A percentile compares a stretch with the other conserved stretches of the same genome.
These are phyloP conservation scores for Rhynchospora pubera DNA, from an alignment of 176 grass and related monocot genomes.

Conservation along the genomic window DNA sequence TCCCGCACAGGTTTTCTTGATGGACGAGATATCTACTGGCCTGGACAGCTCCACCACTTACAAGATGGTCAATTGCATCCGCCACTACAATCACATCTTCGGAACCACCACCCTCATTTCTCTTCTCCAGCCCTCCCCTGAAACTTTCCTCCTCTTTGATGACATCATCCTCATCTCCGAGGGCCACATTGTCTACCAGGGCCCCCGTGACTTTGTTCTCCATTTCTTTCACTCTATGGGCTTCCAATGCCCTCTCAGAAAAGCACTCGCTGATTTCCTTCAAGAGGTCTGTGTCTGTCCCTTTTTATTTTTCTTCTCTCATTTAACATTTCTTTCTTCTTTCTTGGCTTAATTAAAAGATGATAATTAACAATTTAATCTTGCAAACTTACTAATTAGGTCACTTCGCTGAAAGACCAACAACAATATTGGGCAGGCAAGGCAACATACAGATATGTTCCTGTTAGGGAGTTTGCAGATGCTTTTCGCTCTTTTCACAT, in stretches of 20 bases:
- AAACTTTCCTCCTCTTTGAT: conserved; percentile 51
- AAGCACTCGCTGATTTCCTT: conserved; percentile 51
- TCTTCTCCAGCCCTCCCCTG: conserved; percentile 46
- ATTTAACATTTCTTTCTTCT: background rate
- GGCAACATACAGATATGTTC: conserved; percentile 23
- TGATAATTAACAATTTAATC: background rate
- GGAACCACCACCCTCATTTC: conserved; percentile 38
- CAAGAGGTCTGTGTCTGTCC: conserved; percentile 27
- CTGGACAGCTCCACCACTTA: conserved; percentile 54
- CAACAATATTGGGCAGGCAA: conserved; percentile 30
- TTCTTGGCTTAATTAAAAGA: background rate
- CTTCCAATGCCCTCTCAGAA: conserved; percentile 46
- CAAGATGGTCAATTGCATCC: conserved; percentile 52
- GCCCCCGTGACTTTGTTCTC: conserved; percentile 40
- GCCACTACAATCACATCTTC: conserved; percentile 37
- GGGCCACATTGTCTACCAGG: conserved; percentile 53
- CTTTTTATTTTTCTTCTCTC: background rate
- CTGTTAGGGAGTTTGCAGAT: conserved; percentile 31
- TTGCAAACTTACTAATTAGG: conserved; percentile 1
- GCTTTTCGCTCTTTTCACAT: conserved; percentile 36
- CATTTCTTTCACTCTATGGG: conserved; percentile 52
- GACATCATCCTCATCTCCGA: conserved; percentile 51
- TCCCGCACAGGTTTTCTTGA: conserved; percentile 37
- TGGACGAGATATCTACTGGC: conserved; percentile 61
- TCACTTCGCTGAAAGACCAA: conserved; percentile 52